These are phyloP conservation scores for Cryomyces antarcticus DNA, from an alignment of 495 filamentous ascomycete genomes.

Conservation along the genomic window DNA sequence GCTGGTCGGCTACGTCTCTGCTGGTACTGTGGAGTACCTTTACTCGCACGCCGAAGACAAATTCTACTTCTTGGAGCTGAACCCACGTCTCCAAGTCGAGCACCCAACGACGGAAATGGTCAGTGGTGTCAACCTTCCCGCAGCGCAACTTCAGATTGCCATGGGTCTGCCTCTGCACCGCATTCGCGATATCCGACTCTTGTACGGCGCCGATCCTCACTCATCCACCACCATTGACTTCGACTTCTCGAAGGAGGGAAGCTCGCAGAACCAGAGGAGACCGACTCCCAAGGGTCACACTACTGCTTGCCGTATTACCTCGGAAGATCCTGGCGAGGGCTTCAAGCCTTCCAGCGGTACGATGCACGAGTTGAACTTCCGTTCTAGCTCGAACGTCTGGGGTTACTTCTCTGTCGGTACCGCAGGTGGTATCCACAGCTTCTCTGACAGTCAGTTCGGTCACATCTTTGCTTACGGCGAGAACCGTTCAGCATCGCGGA, in stretches of 20 bases:
- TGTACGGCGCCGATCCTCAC: conserved; percentile 90
- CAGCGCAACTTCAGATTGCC: conserved; percentile 92
- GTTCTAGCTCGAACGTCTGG: conserved; percentile 96
- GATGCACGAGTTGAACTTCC: conserved; percentile 98
- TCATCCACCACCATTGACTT: conserved; percentile 82
- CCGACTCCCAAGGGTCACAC: conserved; percentile 90
- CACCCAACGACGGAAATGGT: conserved; percentile 99
- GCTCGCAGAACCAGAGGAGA: conserved; percentile 64
- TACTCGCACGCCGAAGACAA: conserved; percentile 97
- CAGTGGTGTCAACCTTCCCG: conserved; percentile 87
- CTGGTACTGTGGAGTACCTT: conserved; percentile 96
- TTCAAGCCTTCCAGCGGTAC: conserved; percentile 99
- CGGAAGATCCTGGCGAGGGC: conserved; percentile 94
- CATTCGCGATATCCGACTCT: conserved; percentile 83
- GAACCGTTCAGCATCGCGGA: conserved; percentile 82
- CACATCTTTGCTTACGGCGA: conserved; percentile 99
- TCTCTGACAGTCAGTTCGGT: conserved; percentile 97
- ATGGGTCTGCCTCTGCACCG: conserved; percentile 96
- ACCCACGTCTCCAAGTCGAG: conserved; percentile 96
- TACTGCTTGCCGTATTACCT: conserved; percentile 97
- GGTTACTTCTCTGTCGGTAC: conserved; percentile 99
- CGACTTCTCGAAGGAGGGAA: conserved; percentile 76
- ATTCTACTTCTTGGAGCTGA: conserved; percentile 98
- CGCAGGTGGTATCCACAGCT: conserved; percentile 91
- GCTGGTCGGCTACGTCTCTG: conserved; percentile 94